These are phyloP conservation scores for Leptographium radiaticola DNA, from an alignment of 2,329 filamentous ascomycete species.

Conservation along the genomic window DNA sequence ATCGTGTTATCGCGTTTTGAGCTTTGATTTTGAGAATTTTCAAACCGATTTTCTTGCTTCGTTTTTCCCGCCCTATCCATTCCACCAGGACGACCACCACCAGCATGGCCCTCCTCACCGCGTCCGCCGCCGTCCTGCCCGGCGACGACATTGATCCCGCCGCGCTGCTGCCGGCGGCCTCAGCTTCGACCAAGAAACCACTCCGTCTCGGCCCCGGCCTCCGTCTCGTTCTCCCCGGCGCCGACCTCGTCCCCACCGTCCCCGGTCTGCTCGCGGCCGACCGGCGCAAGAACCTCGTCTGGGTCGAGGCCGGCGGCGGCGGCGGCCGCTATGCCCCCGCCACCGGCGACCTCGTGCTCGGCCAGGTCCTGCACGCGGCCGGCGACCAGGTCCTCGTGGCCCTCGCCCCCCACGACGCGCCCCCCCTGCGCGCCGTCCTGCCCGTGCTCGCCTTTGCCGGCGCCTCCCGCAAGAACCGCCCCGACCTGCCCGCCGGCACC, in stretches of 20 bases:
- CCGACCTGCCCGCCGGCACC: conserved; percentile 59
- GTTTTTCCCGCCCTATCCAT: neutral
- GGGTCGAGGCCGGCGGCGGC: conserved; percentile 59
- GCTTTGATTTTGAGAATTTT: too few relatives aligned
- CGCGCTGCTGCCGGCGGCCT: conserved; percentile 6
- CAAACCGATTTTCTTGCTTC: neutral
- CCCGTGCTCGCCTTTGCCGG: conserved; percentile 87
- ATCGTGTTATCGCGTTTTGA: too few relatives aligned
- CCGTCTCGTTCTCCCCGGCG: conserved; percentile 67
- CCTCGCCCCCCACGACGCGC: conserved; percentile 51
- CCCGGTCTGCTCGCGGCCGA: conserved; percentile 56
- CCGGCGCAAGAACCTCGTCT: conserved; percentile 61
- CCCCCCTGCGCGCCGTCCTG: conserved; percentile 45
- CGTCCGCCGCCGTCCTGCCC: conserved; percentile 54
- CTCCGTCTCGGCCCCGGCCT: conserved; percentile 76
- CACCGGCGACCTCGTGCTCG: conserved; percentile 77
- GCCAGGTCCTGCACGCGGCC: conserved; percentile 63
- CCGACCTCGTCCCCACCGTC: conserved; percentile 55
- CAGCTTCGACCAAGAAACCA: conserved; percentile 49
- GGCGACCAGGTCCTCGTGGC: conserved; percentile 69
- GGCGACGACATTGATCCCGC: conserved; percentile 56
- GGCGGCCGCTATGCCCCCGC: conserved; percentile 59
- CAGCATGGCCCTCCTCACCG: neutral
- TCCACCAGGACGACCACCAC: neutral
- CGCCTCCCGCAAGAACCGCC: conserved; percentile 83